Percentiles rank a stretch among this genome's conserved stretches.
Evolutionary conservation across 1,139 yeast species (phyloP).

Genomic region (Ashbya aceris): DNA sequence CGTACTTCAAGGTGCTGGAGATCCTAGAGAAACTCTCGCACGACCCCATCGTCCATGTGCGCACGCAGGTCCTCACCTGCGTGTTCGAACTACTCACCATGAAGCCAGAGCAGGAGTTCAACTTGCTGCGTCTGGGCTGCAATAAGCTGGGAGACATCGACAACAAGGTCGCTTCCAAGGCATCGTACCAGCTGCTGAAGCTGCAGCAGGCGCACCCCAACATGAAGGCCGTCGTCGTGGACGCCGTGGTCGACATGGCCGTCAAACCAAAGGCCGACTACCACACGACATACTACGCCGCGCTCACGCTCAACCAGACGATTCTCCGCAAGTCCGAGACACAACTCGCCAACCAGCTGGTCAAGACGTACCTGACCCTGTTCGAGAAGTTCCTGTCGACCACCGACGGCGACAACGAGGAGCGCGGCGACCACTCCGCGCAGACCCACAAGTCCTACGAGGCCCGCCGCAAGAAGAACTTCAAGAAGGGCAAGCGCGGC

Average conservation of each 20-base stretch:
- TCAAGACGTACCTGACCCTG: slow-evolving; percentile 75
- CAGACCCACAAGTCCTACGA: slow-evolving; percentile 32
- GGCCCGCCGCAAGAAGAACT: slow-evolving; percentile 44
- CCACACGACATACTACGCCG: slow-evolving; percentile 81
- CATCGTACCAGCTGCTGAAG: slow-evolving; percentile 72
- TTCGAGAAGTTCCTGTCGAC: slow-evolving; percentile 77
- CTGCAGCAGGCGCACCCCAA: slow-evolving; percentile 92
- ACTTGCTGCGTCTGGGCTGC: slow-evolving; percentile 77
- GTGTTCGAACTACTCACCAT: slow-evolving; percentile 70
- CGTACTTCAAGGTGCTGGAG: slow-evolving; percentile 72
- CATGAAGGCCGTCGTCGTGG: slow-evolving; percentile 76
- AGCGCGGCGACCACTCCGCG: slow-evolving; percentile 25
- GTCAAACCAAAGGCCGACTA: slow-evolving; percentile 72
- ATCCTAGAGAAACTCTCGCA: slow-evolving; percentile 50
- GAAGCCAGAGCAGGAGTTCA: slow-evolving; percentile 96
- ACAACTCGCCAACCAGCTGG: slow-evolving; percentile 68
- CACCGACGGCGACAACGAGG: slow-evolving; percentile 41
- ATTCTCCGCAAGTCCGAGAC: slow-evolving; percentile 71
- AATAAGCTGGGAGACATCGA: slow-evolving; percentile 92
- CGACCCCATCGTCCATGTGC: slow-evolving; percentile 87
- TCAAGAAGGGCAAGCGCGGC: slow-evolving; percentile 63
- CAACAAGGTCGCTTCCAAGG: slow-evolving; percentile 80
- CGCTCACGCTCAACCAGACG: slow-evolving; percentile 85
- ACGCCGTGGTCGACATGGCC: slow-evolving; percentile 70
- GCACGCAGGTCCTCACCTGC: slow-evolving; percentile 67